Conservation (phyloP, 129 eudicot species). For the Flaveria brownii region DNA sequence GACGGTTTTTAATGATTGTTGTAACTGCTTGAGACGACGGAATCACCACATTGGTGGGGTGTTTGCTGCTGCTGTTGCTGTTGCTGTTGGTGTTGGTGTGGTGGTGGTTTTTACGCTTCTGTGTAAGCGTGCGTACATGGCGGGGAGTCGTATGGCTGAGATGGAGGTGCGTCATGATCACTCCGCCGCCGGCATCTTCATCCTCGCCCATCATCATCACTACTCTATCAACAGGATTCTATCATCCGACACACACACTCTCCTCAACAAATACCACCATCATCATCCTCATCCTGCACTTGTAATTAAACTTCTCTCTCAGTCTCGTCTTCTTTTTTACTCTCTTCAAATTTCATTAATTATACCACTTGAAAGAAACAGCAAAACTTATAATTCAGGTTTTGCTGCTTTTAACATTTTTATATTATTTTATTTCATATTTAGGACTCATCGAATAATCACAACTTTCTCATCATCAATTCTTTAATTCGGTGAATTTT, state of each 20-base stretch:
- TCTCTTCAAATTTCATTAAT: not conserved
- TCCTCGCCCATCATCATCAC: constrained; percentile 31
- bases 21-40: constrained; percentile 22
- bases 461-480: too few species aligned
- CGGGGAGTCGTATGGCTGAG: constrained; percentile 28
- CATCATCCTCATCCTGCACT: constrained; percentile 17
- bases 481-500: too few species aligned
- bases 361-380: too few species aligned
- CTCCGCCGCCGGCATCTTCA: constrained; percentile 32
- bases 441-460: too few species aligned
- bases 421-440: too few species aligned
- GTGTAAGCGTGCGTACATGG: constrained; percentile 31
- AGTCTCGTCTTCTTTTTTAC: too few species aligned
- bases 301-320: not conserved
- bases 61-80: not conserved
- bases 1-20: too few species aligned
- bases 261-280: constrained; percentile 32
- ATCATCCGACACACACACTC: constrained; percentile 34
- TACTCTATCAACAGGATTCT: constrained; percentile 44
- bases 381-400: too few species aligned
- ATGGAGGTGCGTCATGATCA: not conserved
- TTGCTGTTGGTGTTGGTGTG: constrained; percentile 4
- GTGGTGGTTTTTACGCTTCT: constrained; percentile 45
- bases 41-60: constrained; percentile 30
- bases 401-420: too few species aligned